These are phyloP conservation scores for Flaveria trinervia DNA, from an alignment of 129 eudicot species.

Conservation along the genomic window DNA sequence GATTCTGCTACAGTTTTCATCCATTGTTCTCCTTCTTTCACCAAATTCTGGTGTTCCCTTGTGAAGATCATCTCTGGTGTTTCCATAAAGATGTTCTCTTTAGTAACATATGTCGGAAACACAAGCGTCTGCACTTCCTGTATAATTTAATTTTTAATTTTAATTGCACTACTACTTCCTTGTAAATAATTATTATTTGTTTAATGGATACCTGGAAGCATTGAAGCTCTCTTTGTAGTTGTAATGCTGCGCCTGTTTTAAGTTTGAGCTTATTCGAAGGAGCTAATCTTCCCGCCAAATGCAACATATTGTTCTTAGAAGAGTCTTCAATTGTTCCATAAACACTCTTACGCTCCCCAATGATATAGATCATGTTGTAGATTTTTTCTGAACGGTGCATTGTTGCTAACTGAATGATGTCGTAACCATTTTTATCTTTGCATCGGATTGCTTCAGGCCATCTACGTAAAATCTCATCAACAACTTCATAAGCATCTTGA, in stretches of 20 bases:
- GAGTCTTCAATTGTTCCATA: not conserved
- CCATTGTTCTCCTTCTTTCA: slow-evolving; percentile 21
- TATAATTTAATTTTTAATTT: not conserved
- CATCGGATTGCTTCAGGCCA: slow-evolving; percentile 15
- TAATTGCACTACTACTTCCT: not conserved
- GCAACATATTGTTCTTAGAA: slow-evolving; percentile 25
- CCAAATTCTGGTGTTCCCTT: slow-evolving; percentile 7
- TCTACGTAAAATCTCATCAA: slow-evolving; percentile 12
- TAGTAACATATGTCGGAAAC: not conserved
- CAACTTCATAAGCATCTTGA: slow-evolving; percentile 23
- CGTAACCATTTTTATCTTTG: not conserved
- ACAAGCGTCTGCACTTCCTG: slow-evolving; percentile 21
- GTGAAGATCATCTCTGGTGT: slow-evolving; percentile 24
- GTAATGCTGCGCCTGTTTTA: slow-evolving; percentile 22
- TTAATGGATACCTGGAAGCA: slow-evolving; percentile 24
- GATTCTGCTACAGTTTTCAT: slow-evolving; percentile 24
- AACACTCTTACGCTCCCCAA: not conserved
- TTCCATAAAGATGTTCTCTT: not conserved
- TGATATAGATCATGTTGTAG: slow-evolving; percentile 11
- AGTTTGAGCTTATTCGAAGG: not conserved
- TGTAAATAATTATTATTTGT: not conserved
- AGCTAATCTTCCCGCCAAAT: slow-evolving; percentile 24
- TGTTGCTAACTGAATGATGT: slow-evolving; percentile 18
- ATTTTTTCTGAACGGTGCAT: slow-evolving; percentile 25
- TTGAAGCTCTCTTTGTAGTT: slow-evolving; percentile 34